Evolutionary conservation across 225 moss, liverwort and hornwort genomes (phyloP).

Genomic region (Straminergon stramineum): DNA sequence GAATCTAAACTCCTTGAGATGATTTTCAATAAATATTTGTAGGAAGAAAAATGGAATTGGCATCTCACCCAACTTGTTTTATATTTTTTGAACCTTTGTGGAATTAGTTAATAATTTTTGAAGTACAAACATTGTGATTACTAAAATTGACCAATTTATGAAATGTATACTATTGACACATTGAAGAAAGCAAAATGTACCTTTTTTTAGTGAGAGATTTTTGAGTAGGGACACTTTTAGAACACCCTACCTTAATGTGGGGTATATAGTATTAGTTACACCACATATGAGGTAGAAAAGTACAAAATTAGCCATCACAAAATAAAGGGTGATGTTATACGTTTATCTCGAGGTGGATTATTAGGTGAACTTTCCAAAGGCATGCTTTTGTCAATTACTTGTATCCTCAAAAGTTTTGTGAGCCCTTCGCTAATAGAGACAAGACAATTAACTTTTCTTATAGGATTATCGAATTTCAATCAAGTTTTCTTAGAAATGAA

Average conservation of each 20-base stretch:
- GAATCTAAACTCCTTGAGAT: background rate
- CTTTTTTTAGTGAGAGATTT: background rate
- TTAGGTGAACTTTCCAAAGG: background rate
- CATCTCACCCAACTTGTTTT: rapidly evolving
- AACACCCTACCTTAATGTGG: background rate
- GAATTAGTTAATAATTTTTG: background rate
- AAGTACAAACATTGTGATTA: rapidly evolving
- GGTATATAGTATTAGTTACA: rapidly evolving
- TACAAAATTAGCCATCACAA: background rate
- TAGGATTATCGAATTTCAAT: background rate
- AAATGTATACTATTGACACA: background rate
- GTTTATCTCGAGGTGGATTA: rapidly evolving
- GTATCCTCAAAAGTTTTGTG: rapidly evolving
- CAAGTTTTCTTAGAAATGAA: background rate
- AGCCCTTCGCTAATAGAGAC: rapidly evolving
- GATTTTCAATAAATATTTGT: background rate
- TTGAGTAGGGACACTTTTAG: background rate
- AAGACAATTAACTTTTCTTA: too few species aligned
- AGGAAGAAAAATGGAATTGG: background rate
- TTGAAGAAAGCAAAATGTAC: background rate
- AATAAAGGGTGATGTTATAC: background rate
- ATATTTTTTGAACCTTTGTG: rapidly evolving
- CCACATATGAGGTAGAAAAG: background rate
- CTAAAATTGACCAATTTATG: rapidly evolving
- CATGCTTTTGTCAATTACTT: background rate